A percentile compares a stretch with the other conserved stretches of the same genome.
Conservation (phyloP, 2,329 filamentous ascomycete species). For the Aureobasidium sp. region DNA sequence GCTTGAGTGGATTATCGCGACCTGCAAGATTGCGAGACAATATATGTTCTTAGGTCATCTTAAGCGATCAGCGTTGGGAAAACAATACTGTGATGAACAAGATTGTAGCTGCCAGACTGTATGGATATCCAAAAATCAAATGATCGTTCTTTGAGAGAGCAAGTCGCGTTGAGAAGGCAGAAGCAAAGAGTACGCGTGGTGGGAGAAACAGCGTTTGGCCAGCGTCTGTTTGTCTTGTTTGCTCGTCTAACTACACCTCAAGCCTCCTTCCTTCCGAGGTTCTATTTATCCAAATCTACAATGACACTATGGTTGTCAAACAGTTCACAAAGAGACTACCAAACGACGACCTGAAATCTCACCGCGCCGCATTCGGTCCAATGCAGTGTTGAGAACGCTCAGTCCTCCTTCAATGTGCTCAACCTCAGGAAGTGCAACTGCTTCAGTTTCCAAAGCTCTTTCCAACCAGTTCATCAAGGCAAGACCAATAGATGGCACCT, state of each 20-base stretch:
- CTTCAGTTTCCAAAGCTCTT: constrained; percentile 48
- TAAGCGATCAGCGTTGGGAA: not conserved
- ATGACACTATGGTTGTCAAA: not conserved
- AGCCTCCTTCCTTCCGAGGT: not conserved
- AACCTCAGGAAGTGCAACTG: constrained; percentile 57
- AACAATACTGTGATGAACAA: not conserved
- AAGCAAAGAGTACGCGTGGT: not conserved
- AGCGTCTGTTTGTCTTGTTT: not conserved
- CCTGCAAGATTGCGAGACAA: not conserved
- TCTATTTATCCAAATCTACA: not conserved
- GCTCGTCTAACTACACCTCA: not conserved
- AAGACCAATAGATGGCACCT: constrained; percentile 56
- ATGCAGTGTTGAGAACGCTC: constrained; percentile 57
- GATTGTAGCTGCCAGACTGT: not conserved
- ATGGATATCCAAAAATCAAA: not conserved
- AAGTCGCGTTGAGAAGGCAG: no score
- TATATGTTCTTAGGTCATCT: not conserved
- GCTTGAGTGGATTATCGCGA: not conserved
- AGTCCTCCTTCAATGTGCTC: constrained; percentile 58
- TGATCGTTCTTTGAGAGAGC: not conserved
- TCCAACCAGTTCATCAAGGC: constrained; percentile 61
- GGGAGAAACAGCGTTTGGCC: not conserved
- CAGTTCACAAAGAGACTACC: constrained; percentile 44
- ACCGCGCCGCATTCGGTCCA: constrained; percentile 60
- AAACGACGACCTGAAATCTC: constrained; percentile 62